Evolutionary conservation across 1,284 basidiomycete species (phyloP).

Genomic region (Ceratobasidium sp.): DNA sequence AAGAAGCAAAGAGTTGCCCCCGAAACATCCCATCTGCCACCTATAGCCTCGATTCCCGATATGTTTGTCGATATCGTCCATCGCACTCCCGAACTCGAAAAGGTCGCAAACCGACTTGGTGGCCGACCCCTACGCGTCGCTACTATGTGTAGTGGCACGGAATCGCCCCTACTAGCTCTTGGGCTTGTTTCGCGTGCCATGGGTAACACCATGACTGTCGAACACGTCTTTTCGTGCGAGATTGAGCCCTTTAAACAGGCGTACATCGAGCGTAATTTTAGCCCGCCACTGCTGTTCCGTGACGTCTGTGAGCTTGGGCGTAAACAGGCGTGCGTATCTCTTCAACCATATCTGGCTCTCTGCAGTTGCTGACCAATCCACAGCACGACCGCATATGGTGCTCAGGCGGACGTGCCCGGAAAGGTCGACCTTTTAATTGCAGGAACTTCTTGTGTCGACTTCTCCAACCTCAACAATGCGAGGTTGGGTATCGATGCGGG

Average conservation of each 20-base stretch:
- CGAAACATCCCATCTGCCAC: constrained; percentile 77
- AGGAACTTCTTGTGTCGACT: constrained; percentile 96
- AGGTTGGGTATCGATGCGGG: constrained; percentile 90
- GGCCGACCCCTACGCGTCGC: constrained; percentile 92
- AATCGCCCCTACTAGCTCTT: constrained; percentile 91
- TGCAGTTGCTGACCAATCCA: constrained; percentile 48
- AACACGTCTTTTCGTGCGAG: constrained; percentile 97
- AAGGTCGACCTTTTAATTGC: constrained; percentile 92
- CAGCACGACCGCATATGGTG: constrained; percentile 92
- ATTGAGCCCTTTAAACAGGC: constrained; percentile 99
- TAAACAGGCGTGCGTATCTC: constrained; percentile 72
- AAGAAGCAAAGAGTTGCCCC: constrained; percentile 55
- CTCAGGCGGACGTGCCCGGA: constrained; percentile 86
- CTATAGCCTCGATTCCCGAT: constrained; percentile 82
- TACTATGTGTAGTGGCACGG: constrained; percentile 98
- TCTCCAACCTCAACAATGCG: constrained; percentile 93
- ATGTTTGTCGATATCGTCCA: constrained; percentile 89
- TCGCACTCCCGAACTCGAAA: constrained; percentile 75
- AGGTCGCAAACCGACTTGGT: constrained; percentile 76
- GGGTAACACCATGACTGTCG: constrained; percentile 75
- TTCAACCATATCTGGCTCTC: too few species aligned
- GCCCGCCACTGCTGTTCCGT: constrained; percentile 89
- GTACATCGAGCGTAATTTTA: constrained; percentile 96
- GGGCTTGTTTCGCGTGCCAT: constrained; percentile 84
- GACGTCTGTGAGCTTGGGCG: constrained; percentile 93